phyloP scores from a whole-genome alignment of 148 eudicot species.

The Heliamphora exappendiculata region DNA sequence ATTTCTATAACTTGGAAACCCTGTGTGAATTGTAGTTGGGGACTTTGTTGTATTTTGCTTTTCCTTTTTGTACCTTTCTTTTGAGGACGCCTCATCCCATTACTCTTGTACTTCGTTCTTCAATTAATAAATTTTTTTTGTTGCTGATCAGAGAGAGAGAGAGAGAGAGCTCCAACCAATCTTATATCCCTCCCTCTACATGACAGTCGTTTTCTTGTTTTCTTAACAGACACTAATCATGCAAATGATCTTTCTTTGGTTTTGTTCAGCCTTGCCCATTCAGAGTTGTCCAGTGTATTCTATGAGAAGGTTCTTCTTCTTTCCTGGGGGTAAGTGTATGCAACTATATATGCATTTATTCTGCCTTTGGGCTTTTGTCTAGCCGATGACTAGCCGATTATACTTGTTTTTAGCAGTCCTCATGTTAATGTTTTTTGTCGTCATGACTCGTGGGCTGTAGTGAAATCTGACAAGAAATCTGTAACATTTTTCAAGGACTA shows the following conservation, averaged over 20 bases:
- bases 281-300: conserved; percentile 76
- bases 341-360: conserved; percentile 2
- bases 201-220: background rate
- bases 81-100: no score
- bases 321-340: conserved; percentile 83
- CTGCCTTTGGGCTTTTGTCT: conserved; percentile 1
- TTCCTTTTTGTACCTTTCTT: no score
- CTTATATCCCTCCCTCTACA: background rate
- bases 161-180: no score
- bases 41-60: no score
- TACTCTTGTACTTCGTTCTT: no score
- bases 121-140: no score
- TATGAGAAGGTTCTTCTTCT: conserved; percentile 88
- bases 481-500: background rate
- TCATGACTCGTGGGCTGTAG: background rate
- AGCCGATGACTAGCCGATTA: background rate
- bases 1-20: no score
- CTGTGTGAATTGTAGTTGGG: no score
- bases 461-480: background rate
- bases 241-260: background rate
- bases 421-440: background rate
- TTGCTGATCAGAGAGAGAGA: no score
- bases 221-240: background rate
- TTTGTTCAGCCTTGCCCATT: conserved; percentile 69
- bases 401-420: background rate